Conservation (phyloP, 352 stramenopile genomes). For the Phytophthora citrophthora region DNA sequence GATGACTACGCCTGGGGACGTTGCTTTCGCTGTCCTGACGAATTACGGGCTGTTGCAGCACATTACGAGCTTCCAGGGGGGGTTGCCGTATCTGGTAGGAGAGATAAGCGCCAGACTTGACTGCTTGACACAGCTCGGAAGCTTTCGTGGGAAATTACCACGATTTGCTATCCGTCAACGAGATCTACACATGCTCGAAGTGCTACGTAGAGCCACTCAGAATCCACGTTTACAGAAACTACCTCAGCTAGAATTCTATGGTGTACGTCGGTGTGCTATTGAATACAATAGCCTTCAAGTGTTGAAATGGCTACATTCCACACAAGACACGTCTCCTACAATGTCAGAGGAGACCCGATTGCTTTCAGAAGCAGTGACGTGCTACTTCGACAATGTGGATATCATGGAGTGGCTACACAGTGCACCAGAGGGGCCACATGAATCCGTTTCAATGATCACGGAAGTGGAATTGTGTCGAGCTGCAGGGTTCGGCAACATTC, state of each 20-base stretch:
- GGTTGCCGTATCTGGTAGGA: constrained; percentile 31
- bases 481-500: constrained; percentile 30
- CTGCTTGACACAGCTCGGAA: constrained; percentile 15
- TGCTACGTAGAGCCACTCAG: constrained; percentile 12
- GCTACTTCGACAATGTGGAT: constrained; percentile 41
- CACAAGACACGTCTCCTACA: constrained; percentile 24
- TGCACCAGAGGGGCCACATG: constrained; percentile 15
- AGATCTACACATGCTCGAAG: constrained; percentile 26
- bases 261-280: constrained; percentile 33
- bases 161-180: constrained; percentile 34
- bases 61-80: constrained; percentile 34
- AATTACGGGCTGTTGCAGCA: constrained; percentile 21
- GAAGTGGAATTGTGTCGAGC: constrained; percentile 33
- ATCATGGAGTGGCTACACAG: constrained; percentile 31
- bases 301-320: constrained; percentile 36
- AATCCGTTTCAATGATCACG: constrained; percentile 16
- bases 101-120: constrained; percentile 27
- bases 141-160: constrained; percentile 33
- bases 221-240: constrained; percentile 11
- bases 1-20: constrained; percentile 6
- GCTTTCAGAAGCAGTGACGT: constrained; percentile 25
- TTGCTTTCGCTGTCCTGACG: constrained; percentile 32
- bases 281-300: constrained; percentile 35
- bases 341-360: constrained; percentile 12
- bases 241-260: constrained; percentile 31